Evolutionary conservation across 2,329 filamentous ascomycete species (phyloP), one percentile per base, ranked within the genome.

Genomic region (Botrytis fabae): DNA sequence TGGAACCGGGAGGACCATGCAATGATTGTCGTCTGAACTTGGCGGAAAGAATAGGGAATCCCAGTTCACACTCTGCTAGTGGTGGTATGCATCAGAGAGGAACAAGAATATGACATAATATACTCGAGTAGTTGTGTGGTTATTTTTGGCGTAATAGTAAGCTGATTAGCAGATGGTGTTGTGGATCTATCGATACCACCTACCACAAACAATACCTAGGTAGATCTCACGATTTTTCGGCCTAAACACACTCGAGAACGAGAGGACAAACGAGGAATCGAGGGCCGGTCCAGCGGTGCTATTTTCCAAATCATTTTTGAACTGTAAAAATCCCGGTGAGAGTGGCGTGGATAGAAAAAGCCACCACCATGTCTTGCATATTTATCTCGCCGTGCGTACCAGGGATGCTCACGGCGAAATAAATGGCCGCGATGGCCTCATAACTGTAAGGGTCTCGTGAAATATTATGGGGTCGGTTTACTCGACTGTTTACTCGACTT

Each of bases 11-110:
- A 32, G 32, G 32, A 40, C 42, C 59, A 71, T 65, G 69, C 18
- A 22, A 65, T 42, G 59, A 51, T 51, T 64, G 46, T 64, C 59
- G 35, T 71, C 69, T 64, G 69, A 71, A 71, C 44, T 71, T 71
- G 59, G 57, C 61, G 28, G 10, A n/a, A 25, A 28, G 25, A 6
- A 71, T 64, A 64, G 54, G 44, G 44, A 32, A 64, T 70, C 68
- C 69, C 35, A 64, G 60, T 35, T 71, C 42, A 59, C 60, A 25
- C 42, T 22, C 32, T 46, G 40, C 48, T 44, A 69, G 54, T 38
- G 38, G 68, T 35, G 68, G 28, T 61, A 70, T 46, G 68, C 54
- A 46, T 46, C 68, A n/a, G n/a, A 44, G 25, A 69, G 22, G 38
- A 44, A 69, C 51, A 35, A 60, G 25, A 46, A 25, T 38, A 62